Percentiles rank a stretch among this genome's conserved stretches.
These are phyloP conservation scores for Penicillium herquei DNA, from an alignment of 495 filamentous ascomycete genomes.

Conservation along the genomic window DNA sequence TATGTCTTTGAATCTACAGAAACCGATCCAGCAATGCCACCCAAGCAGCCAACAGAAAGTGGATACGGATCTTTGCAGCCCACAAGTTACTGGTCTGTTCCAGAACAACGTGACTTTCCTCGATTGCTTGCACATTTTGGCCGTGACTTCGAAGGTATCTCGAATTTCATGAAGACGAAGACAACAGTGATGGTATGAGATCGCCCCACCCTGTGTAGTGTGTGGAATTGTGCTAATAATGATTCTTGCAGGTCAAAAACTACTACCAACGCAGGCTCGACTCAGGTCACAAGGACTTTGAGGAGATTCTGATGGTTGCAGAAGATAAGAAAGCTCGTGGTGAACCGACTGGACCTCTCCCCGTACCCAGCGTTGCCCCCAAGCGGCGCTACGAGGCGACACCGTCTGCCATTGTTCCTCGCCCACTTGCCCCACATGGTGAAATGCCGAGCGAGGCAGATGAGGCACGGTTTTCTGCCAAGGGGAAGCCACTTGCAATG, in stretches of 20 bases:
- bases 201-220: neutral
- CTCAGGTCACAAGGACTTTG: conserved; percentile 64
- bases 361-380: conserved; percentile 56
- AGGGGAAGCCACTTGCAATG: conserved; percentile 35
- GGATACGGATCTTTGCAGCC: conserved; percentile 57
- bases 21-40: conserved; percentile 30
- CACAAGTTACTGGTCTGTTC: conserved; percentile 97
- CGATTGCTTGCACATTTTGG: conserved; percentile 77
- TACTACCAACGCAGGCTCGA: conserved; percentile 80
- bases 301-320: conserved; percentile 64
- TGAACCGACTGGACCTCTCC: conserved; percentile 67
- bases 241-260: conserved; percentile 74
- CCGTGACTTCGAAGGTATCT: conserved; percentile 83
- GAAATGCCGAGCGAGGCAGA: conserved; percentile 52
- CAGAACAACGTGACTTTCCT: conserved; percentile 81
- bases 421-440: conserved; percentile 59
- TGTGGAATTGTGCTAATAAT: conserved; percentile 27
- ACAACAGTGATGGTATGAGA: conserved; percentile 84
- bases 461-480: conserved; percentile 48
- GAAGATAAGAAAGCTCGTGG: conserved; percentile 68
- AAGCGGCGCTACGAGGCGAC: conserved; percentile 58
- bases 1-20: conserved; percentile 45
- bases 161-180: conserved; percentile 84
- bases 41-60: conserved; percentile 27
- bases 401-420: conserved; percentile 55